Evolutionary conservation across 768 basidiomycete genomes (phyloP), one percentile per base, ranked within the genome.

Genomic region (Kwoniella newhampshirensis): DNA sequence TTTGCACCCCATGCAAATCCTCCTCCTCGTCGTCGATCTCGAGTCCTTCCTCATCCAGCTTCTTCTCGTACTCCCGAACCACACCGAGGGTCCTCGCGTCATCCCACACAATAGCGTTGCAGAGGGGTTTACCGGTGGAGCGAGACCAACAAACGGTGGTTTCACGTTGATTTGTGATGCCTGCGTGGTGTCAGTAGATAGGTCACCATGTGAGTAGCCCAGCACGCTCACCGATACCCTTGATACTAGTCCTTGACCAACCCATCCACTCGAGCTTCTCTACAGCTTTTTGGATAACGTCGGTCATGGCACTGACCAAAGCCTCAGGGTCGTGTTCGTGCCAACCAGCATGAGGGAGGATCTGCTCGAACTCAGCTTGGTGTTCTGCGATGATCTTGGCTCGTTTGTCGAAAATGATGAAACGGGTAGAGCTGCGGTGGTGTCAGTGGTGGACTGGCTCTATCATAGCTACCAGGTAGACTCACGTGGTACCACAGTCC

Each of bases 91-190:
- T 97, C 46, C 96, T 85, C n/a, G 86, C 86, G 75, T 99, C 96
- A 59, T 88, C 86, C 96, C 96, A 99, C 11, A 97, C 96, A 67
- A 99, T 75, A 46, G 75, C 74, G 54, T 74, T 74, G 78, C 89
- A 89, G 4, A 96, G 76, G 0, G 92, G 87, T 75, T 88, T 87
- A 40, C 96, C 96, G 0, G 92, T 93, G 70, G 81, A 82, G 59
- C 87, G 83, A 72, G 88, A 89, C 96, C 96, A 98, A 17, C 85
- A 88, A 27, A 98, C 85, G 2, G 92, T 85, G 1, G 96, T 98
- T 77, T 98, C 96, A 52, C 96, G 86, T 78, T 98, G 94, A 74
- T 97, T 99, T 39, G 94, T 97, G 78, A 98, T 89, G 23, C 93
- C 70, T 72, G 88, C 87, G 64, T n/a, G n/a, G n/a, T n/a, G n/a